Conservation (phyloP, 2,329 filamentous ascomycete species). For the Venturia pyrina region DNA sequence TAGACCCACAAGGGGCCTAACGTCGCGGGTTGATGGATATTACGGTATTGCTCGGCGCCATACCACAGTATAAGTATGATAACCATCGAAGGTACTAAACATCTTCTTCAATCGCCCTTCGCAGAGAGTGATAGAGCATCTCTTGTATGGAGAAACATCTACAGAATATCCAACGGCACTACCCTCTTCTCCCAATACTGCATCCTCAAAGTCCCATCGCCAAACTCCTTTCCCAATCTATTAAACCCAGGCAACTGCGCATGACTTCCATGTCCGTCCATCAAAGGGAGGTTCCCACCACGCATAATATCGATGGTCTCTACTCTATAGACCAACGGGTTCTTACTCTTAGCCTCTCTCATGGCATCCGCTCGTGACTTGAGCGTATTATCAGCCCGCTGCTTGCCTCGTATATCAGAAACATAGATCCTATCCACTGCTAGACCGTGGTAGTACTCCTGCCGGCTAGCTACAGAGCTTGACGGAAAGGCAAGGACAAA, state of each 20-base stretch:
- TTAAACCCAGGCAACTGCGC: not conserved
- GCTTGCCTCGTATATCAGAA: not conserved
- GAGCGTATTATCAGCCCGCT: not conserved
- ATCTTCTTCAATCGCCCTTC: no score
- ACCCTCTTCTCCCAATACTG: slow-evolving; percentile 4
- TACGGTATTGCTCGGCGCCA: not conserved
- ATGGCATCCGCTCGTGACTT: not conserved
- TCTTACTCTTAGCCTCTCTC: not conserved
- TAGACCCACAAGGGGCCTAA: not conserved
- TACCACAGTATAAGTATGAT: no score
- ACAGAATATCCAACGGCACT: not conserved
- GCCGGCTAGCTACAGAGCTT: not conserved
- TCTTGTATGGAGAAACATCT: not conserved
- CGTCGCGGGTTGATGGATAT: not conserved
- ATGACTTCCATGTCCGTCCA: not conserved
- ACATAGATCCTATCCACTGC: not conserved
- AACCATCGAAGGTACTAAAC: not conserved
- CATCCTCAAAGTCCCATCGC: not conserved
- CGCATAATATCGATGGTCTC: not conserved
- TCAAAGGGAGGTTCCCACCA: not conserved
- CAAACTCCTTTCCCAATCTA: not conserved
- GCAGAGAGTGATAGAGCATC: not conserved
- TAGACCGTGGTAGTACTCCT: not conserved
- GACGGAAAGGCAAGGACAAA: not conserved
- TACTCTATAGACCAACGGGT: not conserved